A percentile compares a stretch with the other conserved stretches of the same genome.
Evolutionary conservation across 805 yeast genomes (phyloP).

Genomic region (Dipodascus albidus): DNA sequence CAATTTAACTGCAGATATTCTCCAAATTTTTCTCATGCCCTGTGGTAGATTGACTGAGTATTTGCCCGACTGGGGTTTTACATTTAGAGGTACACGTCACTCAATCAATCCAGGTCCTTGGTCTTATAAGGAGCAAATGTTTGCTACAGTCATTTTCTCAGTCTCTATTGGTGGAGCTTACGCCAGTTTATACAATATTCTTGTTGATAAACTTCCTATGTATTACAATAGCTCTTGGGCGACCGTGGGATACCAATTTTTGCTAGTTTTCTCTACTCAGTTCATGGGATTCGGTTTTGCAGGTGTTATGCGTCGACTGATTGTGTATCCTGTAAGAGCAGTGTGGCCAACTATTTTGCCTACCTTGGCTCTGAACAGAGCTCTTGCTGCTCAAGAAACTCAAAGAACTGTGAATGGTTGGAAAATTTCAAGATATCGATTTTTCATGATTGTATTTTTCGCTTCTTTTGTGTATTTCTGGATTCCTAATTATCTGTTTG

Average conservation of each 20-base stretch:
- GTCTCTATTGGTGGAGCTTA: constrained; percentile 17
- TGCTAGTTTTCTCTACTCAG: constrained; percentile 44
- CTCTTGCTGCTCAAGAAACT: constrained; percentile 31
- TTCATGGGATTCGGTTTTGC: constrained; percentile 60
- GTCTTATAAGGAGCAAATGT: constrained; percentile 53
- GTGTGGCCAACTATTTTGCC: constrained; percentile 47
- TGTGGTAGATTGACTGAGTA: constrained; percentile 34
- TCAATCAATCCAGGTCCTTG: constrained; percentile 53
- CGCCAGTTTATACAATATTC: constrained; percentile 6
- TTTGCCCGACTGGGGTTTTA: constrained; percentile 38
- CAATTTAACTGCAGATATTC: constrained; percentile 36
- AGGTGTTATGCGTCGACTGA: constrained; percentile 47
- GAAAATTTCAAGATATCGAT: constrained; percentile 40
- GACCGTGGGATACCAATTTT: constrained; percentile 39
- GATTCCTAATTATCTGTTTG: constrained; percentile 56
- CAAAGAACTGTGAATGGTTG: constrained; percentile 45
- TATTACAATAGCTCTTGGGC: constrained; percentile 19
- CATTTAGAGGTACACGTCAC: constrained; percentile 28
- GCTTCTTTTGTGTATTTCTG: constrained; percentile 48
- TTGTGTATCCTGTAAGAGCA: constrained; percentile 39
- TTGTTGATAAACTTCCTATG: constrained; percentile 10
- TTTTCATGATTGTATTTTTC: constrained; percentile 35
- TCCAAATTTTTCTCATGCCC: constrained; percentile 50
- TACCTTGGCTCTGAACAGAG: constrained; percentile 36
- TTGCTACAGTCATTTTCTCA: constrained; percentile 36